A percentile compares a stretch with the other conserved stretches of the same genome.
Evolutionary conservation across 108 stramenopile species (phyloP).

Genomic region (Craspedostauros australis): DNA sequence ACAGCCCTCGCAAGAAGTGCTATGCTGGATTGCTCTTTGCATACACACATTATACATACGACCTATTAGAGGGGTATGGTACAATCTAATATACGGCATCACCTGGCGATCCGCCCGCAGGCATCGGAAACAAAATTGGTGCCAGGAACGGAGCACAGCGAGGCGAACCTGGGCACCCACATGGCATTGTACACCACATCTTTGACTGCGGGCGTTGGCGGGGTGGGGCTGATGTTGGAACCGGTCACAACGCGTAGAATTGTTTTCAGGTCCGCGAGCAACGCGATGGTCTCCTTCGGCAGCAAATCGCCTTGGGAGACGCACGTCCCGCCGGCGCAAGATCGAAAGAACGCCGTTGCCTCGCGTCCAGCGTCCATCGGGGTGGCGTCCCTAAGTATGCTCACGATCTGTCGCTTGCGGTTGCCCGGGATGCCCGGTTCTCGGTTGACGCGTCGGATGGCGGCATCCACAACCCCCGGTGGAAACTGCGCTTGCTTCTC

Average conservation of each 20-base stretch:
- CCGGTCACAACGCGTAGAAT: slow-evolving; percentile 35
- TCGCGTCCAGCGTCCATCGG: slow-evolving; percentile 19
- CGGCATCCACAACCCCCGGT: slow-evolving; percentile 20
- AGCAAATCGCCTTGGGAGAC: slow-evolving; percentile 68
- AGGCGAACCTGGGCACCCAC: slow-evolving; percentile 65
- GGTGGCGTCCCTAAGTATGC: slow-evolving; percentile 20
- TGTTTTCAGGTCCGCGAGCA: slow-evolving; percentile 38
- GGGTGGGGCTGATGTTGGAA: slow-evolving; percentile 4
- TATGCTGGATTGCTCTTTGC: no score
- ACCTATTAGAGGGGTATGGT: no score
- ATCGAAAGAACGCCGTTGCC: slow-evolving; percentile 22
- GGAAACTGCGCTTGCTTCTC: slow-evolving; percentile 42
- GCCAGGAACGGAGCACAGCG: slow-evolving; percentile 56
- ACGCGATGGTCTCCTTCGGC: slow-evolving; percentile 36
- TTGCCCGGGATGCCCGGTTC: slow-evolving; percentile 22
- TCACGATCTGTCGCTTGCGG: slow-evolving; percentile 22
- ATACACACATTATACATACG: no score
- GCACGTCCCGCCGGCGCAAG: slow-evolving; percentile 35
- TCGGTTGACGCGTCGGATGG: slow-evolving; percentile 30
- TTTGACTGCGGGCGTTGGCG: slow-evolving; percentile 34
- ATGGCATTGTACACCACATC: slow-evolving; percentile 52
- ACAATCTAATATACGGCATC: no score
- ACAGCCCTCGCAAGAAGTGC: no score
- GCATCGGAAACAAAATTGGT: slow-evolving; percentile 56
- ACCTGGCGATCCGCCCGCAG: slow-evolving; percentile 62